A percentile compares a stretch with the other conserved stretches of the same genome.
phyloP scores from a whole-genome alignment of 306 rosid species.

The Cyamopsis tetragonoloba region DNA sequence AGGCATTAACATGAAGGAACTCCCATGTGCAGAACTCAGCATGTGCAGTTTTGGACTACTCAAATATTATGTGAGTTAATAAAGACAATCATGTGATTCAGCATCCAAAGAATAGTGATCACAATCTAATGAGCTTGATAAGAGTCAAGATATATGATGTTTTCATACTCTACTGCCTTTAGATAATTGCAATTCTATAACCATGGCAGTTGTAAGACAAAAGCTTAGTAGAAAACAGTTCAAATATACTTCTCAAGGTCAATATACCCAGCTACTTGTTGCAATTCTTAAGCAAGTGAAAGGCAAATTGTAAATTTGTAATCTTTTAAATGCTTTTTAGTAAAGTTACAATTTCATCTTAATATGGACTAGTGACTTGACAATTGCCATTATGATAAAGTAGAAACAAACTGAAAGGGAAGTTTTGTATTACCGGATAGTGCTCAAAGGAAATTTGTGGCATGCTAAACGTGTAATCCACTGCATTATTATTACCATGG shows the following conservation, averaged over 20 bases:
- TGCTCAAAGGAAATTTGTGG: conserved; percentile 38
- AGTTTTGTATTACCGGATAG: conserved; percentile 61
- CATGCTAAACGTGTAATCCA: conserved; percentile 36
- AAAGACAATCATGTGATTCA: not conserved
- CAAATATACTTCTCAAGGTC: not conserved
- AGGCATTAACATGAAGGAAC: too few relatives aligned
- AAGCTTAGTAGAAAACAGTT: not conserved
- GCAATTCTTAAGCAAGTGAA: not conserved
- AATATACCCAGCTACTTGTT: not conserved
- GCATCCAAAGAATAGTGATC: not conserved
- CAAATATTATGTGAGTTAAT: not conserved
- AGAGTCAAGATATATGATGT: not conserved
- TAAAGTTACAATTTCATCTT: not conserved
- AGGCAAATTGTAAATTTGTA: not conserved
- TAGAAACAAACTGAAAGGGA: conserved; percentile 18
- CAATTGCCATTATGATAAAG: not conserved
- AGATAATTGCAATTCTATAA: not conserved
- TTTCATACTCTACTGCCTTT: not conserved
- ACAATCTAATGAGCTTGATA: not conserved
- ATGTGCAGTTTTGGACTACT: not conserved
- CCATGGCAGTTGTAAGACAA: not conserved
- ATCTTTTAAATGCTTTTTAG: not conserved
- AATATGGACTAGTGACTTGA: not conserved
- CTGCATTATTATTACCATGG: conserved; percentile 25
- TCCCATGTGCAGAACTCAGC: too few relatives aligned